Conservation (phyloP, 2,329 filamentous ascomycete species). For the Colletotrichum chrysophilum region DNA sequence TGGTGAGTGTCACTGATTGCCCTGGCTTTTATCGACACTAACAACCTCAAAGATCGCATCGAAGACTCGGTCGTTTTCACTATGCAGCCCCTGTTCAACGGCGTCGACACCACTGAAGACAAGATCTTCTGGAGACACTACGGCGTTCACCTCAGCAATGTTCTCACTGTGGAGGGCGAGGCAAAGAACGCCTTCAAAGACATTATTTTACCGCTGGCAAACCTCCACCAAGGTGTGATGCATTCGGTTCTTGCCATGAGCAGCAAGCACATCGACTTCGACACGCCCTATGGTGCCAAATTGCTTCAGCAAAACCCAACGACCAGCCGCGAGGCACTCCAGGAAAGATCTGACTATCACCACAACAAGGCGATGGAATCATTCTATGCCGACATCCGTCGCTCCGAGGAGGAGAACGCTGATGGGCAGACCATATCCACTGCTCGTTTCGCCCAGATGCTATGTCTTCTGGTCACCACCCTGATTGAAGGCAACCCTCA, state of each 20-base stretch:
- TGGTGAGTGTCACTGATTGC: constrained; percentile 45
- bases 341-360: constrained; percentile 59
- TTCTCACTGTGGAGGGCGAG: constrained; percentile 83
- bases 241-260: constrained; percentile 87
- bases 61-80: constrained; percentile 45
- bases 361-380: constrained; percentile 59
- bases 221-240: constrained; percentile 83
- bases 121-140: constrained; percentile 85
- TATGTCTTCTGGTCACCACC: constrained; percentile 65
- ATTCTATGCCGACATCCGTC: constrained; percentile 52
- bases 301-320: constrained; percentile 55
- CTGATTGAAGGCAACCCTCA: constrained; percentile 59
- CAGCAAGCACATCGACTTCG: constrained; percentile 74
- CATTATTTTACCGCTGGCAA: constrained; percentile 81
- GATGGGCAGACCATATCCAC: constrained; percentile 53
- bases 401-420: constrained; percentile 44
- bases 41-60: not conserved
- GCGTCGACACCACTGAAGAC: constrained; percentile 81
- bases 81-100: constrained; percentile 74
- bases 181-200: constrained; percentile 86
- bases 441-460: constrained; percentile 66
- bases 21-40: not conserved
- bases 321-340: constrained; percentile 51
- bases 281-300: constrained; percentile 60
- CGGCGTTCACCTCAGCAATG: constrained; percentile 76